phyloP scores from a whole-genome alignment of 176 grass and related monocot species.

The Rhynchospora pubera region DNA sequence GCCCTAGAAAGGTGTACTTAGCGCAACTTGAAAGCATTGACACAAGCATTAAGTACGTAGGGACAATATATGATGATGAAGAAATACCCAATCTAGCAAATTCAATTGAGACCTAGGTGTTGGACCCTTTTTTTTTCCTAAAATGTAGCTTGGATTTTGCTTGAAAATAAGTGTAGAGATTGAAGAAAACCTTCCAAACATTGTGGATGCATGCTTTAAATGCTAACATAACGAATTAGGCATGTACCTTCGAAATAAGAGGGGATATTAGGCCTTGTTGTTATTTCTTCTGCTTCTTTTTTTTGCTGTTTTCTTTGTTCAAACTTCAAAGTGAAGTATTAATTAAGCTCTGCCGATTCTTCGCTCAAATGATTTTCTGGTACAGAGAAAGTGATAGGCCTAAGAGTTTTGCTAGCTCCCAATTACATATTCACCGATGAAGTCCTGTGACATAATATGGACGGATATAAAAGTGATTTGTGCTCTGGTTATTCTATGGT shows the following conservation, averaged over 20 bases:
- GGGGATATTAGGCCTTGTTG: background rate
- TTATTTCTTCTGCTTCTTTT: background rate
- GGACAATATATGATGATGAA: background rate
- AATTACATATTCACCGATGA: background rate
- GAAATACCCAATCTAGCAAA: background rate
- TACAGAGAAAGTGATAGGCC: background rate
- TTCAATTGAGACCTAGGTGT: background rate
- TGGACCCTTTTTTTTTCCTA: background rate
- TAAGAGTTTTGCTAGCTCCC: background rate
- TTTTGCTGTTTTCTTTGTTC: background rate
- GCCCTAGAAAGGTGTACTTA: background rate
- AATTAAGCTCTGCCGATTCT: background rate
- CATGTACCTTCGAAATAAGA: background rate
- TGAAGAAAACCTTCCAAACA: background rate
- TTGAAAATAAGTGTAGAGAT: background rate
- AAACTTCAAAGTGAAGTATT: background rate
- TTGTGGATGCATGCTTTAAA: background rate
- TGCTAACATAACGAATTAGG: background rate
- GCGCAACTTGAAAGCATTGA: background rate
- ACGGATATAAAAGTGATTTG: background rate
- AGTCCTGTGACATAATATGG: background rate
- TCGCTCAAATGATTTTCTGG: background rate
- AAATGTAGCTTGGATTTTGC: background rate
- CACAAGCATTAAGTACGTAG: background rate
- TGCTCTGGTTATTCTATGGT: slow-evolving; percentile 1